Percentiles rank a stretch among this genome's conserved stretches.
Evolutionary conservation across 169 alveolate species (phyloP).

Genomic region (Plasmodium adleri): DNA sequence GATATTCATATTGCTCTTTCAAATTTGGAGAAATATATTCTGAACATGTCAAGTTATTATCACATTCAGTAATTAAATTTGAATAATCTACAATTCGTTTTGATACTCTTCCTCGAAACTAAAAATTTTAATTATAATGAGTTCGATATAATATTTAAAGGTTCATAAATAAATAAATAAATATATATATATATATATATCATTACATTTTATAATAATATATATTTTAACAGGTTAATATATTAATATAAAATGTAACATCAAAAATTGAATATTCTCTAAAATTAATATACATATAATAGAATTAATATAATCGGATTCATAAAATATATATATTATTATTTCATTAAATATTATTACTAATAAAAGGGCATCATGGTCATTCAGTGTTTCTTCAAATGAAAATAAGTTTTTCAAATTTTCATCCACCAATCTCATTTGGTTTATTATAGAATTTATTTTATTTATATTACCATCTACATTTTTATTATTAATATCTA

Average conservation of each 20-base stretch:
- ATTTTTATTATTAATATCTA: constrained; percentile 27
- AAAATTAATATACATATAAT: no score
- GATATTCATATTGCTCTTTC: constrained; percentile 22
- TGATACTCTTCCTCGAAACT: constrained; percentile 69
- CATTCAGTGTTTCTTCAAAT: constrained; percentile 36
- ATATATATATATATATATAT: no score
- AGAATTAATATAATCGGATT: no score
- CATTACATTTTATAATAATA: no score
- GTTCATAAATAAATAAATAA: no score
- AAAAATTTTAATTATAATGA: not conserved
- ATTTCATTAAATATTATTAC: constrained; percentile 11
- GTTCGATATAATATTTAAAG: no score
- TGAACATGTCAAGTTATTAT: constrained; percentile 13
- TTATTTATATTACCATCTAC: constrained; percentile 40
- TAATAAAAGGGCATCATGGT: constrained; percentile 61
- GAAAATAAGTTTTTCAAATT: constrained; percentile 45
- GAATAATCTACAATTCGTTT: constrained; percentile 63
- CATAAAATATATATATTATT: no score
- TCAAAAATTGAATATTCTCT: no score
- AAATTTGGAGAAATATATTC: constrained; percentile 20
- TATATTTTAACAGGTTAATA: no score
- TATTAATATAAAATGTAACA: no score
- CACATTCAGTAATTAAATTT: constrained; percentile 16
- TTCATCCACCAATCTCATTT: constrained; percentile 54
- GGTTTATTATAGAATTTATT: constrained; percentile 62